These are phyloP conservation scores for Tulasnella sp. DNA, from an alignment of 768 basidiomycete species.

Conservation along the genomic window DNA sequence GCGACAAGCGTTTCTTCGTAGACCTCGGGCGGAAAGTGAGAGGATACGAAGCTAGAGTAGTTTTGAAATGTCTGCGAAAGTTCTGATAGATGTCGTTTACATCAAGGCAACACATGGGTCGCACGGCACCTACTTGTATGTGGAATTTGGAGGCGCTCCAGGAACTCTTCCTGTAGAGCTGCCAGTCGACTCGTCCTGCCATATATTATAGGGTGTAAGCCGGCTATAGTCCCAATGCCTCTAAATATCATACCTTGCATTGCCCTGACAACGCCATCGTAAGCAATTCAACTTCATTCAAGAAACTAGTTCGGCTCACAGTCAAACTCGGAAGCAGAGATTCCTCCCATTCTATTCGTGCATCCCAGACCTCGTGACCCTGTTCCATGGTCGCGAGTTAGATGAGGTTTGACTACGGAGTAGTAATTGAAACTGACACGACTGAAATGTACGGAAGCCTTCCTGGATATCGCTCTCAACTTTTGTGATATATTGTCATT, in stretches of 20 bases:
- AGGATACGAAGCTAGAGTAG: conserved; percentile 83
- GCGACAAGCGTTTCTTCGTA: conserved; percentile 67
- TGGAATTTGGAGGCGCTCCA: conserved; percentile 59
- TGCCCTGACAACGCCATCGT: not conserved
- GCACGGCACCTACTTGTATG: conserved; percentile 46
- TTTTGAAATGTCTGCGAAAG: conserved; percentile 69
- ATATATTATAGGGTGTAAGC: not conserved
- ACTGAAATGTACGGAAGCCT: conserved; percentile 49
- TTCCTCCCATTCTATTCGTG: conserved; percentile 61
- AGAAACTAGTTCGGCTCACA: conserved; percentile 36
- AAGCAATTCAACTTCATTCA: conserved; percentile 19
- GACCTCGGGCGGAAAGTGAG: conserved; percentile 52
- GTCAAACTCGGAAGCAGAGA: conserved; percentile 38
- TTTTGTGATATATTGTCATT: not conserved
- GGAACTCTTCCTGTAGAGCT: conserved; percentile 43
- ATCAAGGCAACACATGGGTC: not conserved
- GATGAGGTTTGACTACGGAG: not conserved
- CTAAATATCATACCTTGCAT: not conserved
- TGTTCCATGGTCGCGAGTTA: too few relatives aligned
- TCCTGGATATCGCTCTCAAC: conserved; percentile 30
- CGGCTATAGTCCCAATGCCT: not conserved
- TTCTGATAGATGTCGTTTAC: conserved; percentile 33
- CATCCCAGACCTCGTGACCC: conserved; percentile 62
- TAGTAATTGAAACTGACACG: conserved; percentile 32
- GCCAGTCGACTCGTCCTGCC: conserved; percentile 26